Evolutionary conservation across 2,329 filamentous ascomycete genomes (phyloP).

Genomic region (Myriangium duriaei): DNA sequence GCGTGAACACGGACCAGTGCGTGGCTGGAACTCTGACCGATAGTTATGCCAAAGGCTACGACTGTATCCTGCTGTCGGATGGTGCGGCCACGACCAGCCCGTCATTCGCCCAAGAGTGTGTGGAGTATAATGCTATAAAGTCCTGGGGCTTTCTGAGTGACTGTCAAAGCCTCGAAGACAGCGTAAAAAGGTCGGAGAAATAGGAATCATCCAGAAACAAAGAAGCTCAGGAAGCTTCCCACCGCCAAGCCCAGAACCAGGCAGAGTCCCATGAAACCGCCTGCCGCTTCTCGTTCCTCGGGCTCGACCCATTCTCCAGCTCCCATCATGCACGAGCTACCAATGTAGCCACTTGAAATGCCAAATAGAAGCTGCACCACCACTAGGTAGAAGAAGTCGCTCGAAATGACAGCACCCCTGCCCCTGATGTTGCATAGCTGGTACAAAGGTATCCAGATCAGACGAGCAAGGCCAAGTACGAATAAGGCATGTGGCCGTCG

Average conservation of each 20-base stretch:
- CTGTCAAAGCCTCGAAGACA: slow-evolving; percentile 20
- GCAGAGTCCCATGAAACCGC: slow-evolving; percentile 86
- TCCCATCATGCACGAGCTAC: slow-evolving; percentile 84
- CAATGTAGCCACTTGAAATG: slow-evolving; percentile 73
- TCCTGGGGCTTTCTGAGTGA: slow-evolving; percentile 22
- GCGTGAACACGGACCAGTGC: slow-evolving; percentile 51
- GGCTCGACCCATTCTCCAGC: slow-evolving; percentile 69
- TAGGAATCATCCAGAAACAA: slow-evolving; percentile 36
- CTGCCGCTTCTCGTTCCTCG: slow-evolving; percentile 74
- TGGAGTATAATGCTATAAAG: slow-evolving; percentile 25
- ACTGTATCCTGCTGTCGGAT: slow-evolving; percentile 44
- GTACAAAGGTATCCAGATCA: slow-evolving; percentile 71
- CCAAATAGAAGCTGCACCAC: slow-evolving; percentile 78
- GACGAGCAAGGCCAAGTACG: slow-evolving; percentile 49
- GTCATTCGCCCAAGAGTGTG: slow-evolving; percentile 22
- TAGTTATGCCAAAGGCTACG: slow-evolving; percentile 43
- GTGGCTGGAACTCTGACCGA: slow-evolving; percentile 45
- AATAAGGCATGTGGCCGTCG: slow-evolving; percentile 57
- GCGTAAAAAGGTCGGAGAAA: slow-evolving; percentile 12
- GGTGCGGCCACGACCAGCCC: slow-evolving; percentile 41
- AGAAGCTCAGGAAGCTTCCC: slow-evolving; percentile 85
- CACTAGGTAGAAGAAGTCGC: slow-evolving; percentile 78
- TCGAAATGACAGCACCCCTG: slow-evolving; percentile 57
- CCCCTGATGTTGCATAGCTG: slow-evolving; percentile 78
- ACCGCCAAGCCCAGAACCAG: slow-evolving; percentile 71